Conservation (phyloP, 163 green algal species). For the Prototheca wickerhamii region DNA sequence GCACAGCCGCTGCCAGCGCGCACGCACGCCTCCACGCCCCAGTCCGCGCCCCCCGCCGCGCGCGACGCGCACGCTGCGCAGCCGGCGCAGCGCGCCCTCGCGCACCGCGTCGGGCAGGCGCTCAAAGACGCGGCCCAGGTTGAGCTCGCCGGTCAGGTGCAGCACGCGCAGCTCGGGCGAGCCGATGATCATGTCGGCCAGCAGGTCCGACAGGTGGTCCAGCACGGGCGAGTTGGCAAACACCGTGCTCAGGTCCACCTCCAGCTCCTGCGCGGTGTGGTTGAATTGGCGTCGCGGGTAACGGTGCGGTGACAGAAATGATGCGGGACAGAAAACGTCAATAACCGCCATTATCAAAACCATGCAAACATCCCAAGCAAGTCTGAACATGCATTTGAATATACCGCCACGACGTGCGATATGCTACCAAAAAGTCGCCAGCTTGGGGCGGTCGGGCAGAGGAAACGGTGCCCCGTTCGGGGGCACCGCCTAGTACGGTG, state of each 20-base stretch:
- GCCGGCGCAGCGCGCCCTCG: not conserved
- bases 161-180: not conserved
- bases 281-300: not conserved
- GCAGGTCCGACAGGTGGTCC: not conserved
- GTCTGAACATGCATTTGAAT: not conserved
- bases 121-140: constrained; percentile 5
- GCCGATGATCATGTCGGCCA: not conserved
- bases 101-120: not conserved
- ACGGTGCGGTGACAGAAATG: not conserved
- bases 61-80: not conserved
- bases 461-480: too few species aligned
- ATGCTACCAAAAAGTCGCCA: too few species aligned
- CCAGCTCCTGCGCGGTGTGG: constrained; percentile 5
- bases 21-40: not conserved
- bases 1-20: constrained; percentile 1
- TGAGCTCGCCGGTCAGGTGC: constrained; percentile 3
- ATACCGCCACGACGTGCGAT: too few species aligned
- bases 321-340: not conserved
- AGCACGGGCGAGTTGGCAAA: not conserved
- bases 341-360: not conserved
- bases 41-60: not conserved
- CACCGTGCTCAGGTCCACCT: not conserved
- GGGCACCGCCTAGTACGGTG: too few species aligned
- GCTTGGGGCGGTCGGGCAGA: too few species aligned
- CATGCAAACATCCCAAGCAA: not conserved